These are phyloP conservation scores for Crithidia fasciculata DNA, from an alignment of 208 protist species.

Conservation along the genomic window DNA sequence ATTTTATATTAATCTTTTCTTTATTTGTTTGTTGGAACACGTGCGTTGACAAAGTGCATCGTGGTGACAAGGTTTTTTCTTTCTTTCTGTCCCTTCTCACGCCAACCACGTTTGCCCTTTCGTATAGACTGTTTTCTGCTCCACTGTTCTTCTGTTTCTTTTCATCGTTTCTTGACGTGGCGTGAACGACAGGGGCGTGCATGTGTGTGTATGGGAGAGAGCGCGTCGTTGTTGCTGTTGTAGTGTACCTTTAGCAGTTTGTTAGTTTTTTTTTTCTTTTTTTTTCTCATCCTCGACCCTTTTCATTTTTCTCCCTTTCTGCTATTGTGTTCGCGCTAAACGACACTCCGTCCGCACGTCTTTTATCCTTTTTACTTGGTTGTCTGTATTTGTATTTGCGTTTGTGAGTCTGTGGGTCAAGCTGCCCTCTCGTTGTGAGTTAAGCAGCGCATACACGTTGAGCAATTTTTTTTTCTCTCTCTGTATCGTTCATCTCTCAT, in stretches of 20 bases:
- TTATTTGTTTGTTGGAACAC: background rate
- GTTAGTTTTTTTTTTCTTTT: background rate
- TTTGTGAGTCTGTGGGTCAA: no score
- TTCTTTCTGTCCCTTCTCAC: no score
- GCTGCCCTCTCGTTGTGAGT: no score
- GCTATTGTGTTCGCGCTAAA: background rate
- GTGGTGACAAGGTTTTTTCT: no score
- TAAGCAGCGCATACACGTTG: background rate
- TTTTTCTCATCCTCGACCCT: background rate
- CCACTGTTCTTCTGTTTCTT: background rate
- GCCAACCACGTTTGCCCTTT: no score
- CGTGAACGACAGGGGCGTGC: no score
- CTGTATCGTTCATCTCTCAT: background rate
- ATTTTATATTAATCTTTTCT: background rate
- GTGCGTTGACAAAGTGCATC: no score
- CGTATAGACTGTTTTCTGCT: no score
- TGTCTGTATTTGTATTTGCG: background rate
- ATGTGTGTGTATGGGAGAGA: no score
- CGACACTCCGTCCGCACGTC: background rate
- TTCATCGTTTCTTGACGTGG: background rate
- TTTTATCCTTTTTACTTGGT: slow-evolving; percentile 1
- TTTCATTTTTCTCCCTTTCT: background rate
- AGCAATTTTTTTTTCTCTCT: background rate
- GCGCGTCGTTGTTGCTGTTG: background rate
- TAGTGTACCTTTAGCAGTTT: background rate